A percentile compares a stretch with the other conserved stretches of the same genome.
phyloP scores from a whole-genome alignment of 2,329 filamentous ascomycete species.

The Balansia obtecta region DNA sequence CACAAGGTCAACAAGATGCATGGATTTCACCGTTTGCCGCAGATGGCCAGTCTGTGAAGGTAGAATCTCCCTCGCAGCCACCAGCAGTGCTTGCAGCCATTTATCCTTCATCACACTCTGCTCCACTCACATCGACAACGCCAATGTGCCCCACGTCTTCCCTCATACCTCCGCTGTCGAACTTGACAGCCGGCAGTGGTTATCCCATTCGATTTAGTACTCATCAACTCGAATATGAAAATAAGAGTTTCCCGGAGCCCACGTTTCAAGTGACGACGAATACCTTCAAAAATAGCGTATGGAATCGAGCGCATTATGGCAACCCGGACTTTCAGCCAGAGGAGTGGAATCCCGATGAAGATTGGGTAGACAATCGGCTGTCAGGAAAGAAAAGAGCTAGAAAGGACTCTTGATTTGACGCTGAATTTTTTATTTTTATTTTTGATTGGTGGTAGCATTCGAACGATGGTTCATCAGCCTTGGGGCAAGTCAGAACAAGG shows the following conservation, averaged over 20 bases:
- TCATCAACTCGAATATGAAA: conserved; percentile 34
- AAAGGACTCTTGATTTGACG: conserved; percentile 10
- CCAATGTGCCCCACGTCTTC: conserved; percentile 9
- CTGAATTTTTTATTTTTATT: no score
- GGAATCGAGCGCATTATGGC: conserved; percentile 54
- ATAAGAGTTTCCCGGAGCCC: conserved; percentile 31
- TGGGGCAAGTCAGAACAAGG: no score
- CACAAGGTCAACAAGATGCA: conserved; percentile 21
- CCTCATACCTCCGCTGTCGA: conserved; percentile 2
- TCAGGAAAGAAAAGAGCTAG: conserved; percentile 14
- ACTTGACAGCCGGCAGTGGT: conserved; percentile 9
- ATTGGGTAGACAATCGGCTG: conserved; percentile 18
- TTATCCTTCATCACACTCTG: conserved; percentile 17
- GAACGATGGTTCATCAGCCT: no score
- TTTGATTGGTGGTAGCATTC: no score
- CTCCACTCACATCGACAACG: conserved; percentile 17
- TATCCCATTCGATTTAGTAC: conserved; percentile 37
- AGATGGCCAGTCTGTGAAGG: conserved; percentile 11
- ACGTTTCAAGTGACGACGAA: conserved; percentile 36
- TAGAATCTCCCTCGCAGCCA: conserved; percentile 11
- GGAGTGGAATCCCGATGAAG: conserved; percentile 30
- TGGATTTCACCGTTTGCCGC: conserved; percentile 24
- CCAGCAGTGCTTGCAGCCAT: conserved; percentile 20
- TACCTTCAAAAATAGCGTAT: conserved; percentile 54
- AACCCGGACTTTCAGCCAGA: conserved; percentile 42